Evolutionary conservation across 2,329 filamentous ascomycete genomes (phyloP), one percentile per base, ranked within the genome.

Genomic region (Aureobasidium sp.): DNA sequence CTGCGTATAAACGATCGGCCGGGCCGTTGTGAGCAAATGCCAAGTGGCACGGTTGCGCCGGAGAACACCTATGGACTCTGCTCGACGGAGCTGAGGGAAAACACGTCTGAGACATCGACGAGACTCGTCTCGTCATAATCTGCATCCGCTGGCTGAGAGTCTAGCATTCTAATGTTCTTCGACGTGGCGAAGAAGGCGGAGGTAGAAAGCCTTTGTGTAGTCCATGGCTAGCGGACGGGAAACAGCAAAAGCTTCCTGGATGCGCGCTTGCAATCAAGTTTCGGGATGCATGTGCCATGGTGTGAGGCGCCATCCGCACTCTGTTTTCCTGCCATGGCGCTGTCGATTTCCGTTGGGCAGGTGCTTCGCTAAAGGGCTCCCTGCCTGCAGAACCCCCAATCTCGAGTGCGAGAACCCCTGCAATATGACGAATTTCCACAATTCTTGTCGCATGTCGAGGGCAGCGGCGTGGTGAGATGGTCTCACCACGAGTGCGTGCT

Each of bases 31-130:
- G 55, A 49, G 42, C 31, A 23, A 55, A 57, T 33, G 29, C 40
- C 31, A 21, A 43, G 43, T 25, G 53, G 53, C 53, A 55, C 51
- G 51, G 51, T 8, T 38, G 53, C 25, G 31, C 27, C 53, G 53
- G 31, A 31, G 53, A 57, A 57, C 38, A 57, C 19, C 38, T 45
- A 21, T 45, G 19, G 42, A 45, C 10, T 45, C 23, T n/a, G 25
- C 27, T 29, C n/a, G n/a, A 8, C 6, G 29, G 27, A 46, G 53
- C 53, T 57, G 38, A 46, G 31, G 33, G 33, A 49, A 46, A 33
- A 58, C 55, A 58, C 27, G 43, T 58, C 55, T 58, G 42, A 58
- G 55, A 58, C 55, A 58, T 49, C 13, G 43, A 38, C 43, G 43
- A 58, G 42, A 47, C 55, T 40, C 43, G 53, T 40, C 55, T 58